phyloP scores from a whole-genome alignment of 1,284 basidiomycete genomes.

The Sporisorium sorghi region DNA sequence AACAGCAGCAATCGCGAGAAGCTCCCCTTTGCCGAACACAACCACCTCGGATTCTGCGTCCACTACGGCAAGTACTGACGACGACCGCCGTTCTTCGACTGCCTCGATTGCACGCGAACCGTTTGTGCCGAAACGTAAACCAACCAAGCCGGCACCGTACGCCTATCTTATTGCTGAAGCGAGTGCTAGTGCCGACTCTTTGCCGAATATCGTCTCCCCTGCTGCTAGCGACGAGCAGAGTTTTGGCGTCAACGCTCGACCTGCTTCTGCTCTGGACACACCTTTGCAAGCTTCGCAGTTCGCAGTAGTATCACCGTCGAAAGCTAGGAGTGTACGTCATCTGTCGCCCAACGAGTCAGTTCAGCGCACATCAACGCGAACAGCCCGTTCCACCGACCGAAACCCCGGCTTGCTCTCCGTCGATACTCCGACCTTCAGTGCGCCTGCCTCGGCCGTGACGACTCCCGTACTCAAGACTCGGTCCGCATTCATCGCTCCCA shows the following conservation, averaged over 20 bases:
- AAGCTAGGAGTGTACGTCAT: not conserved
- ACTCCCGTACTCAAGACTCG: conserved; percentile 28
- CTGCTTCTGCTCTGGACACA: conserved; percentile 25
- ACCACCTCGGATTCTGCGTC: not conserved
- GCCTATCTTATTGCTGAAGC: conserved; percentile 34
- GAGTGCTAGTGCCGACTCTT: conserved; percentile 26
- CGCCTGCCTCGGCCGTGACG: conserved; percentile 13
- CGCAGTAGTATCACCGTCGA: not conserved
- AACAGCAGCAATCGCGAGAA: conserved; percentile 27
- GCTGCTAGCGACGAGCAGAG: not conserved
- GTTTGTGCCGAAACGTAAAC: conserved; percentile 45
- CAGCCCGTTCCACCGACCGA: conserved; percentile 22
- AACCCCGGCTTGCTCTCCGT: not conserved
- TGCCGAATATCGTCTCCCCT: conserved; percentile 12
- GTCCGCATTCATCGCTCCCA: conserved; percentile 6
- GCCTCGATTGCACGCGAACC: conserved; percentile 19
- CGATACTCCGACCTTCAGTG: conserved; percentile 1
- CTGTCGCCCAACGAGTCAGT: not conserved
- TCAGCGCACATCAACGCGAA: conserved; percentile 2
- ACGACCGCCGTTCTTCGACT: conserved; percentile 19
- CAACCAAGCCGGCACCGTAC: conserved; percentile 30
- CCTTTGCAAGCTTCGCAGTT: conserved; percentile 14
- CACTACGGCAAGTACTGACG: not conserved
- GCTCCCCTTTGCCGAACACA: not conserved
- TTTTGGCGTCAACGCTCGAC: conserved; percentile 1